Evolutionary conservation across 441 rosid genomes (phyloP).

Genomic region (Syzygium malaccense): DNA sequence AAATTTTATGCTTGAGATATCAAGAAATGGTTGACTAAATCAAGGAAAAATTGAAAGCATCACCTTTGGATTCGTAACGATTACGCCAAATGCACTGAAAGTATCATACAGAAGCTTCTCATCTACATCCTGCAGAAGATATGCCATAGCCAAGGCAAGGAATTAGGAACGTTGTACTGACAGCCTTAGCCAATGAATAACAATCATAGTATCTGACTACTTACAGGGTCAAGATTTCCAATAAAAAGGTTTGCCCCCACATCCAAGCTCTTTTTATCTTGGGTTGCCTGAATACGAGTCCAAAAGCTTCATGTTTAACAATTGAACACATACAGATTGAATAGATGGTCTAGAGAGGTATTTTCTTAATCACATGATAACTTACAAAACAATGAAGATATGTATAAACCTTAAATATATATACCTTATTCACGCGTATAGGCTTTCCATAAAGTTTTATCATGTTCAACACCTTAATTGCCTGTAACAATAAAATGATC

Average conservation of each 20-base stretch:
- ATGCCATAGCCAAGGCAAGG: not conserved
- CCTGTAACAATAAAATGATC: conserved; percentile 30
- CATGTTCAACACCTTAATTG: conserved; percentile 95
- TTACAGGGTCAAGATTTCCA: conserved; percentile 92
- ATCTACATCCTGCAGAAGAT: conserved; percentile 73
- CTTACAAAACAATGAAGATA: not conserved
- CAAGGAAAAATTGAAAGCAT: not conserved
- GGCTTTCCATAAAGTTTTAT: conserved; percentile 95
- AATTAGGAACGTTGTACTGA: not conserved
- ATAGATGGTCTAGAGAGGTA: not conserved
- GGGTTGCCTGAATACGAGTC: conserved; percentile 60
- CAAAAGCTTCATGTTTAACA: not conserved
- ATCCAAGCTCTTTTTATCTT: conserved; percentile 95
- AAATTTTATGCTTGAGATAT: not conserved
- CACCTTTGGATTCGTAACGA: conserved; percentile 95
- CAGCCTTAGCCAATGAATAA: not conserved
- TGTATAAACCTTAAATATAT: not conserved
- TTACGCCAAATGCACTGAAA: conserved; percentile 94
- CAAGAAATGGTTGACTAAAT: not conserved
- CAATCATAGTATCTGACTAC: conserved; percentile 9
- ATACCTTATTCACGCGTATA: conserved; percentile 93
- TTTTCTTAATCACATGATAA: not conserved
- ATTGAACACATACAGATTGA: not conserved
- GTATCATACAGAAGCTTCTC: conserved; percentile 93
- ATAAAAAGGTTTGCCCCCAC: conserved; percentile 96